phyloP scores from a whole-genome alignment of 768 basidiomycete genomes.

The Galerina marginata region DNA sequence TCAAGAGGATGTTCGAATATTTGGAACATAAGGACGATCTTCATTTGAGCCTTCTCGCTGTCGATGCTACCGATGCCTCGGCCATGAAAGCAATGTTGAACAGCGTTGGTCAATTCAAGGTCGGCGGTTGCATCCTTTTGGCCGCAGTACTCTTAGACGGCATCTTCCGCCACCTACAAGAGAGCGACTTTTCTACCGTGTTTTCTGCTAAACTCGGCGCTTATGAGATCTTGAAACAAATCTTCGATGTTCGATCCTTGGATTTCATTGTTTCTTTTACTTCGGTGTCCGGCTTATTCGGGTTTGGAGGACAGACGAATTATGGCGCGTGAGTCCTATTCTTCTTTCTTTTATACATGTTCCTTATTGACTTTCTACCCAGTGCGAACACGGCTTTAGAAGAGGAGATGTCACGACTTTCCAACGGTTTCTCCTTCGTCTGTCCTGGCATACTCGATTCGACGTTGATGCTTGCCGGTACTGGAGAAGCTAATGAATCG shows the following conservation, averaged over 20 bases:
- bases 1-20: conserved; percentile 32
- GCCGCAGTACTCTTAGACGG: conserved; percentile 37
- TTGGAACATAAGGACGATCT: conserved; percentile 34
- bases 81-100: conserved; percentile 27
- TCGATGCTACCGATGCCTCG: conserved; percentile 31
- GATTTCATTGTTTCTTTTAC: conserved; percentile 43
- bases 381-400: conserved; percentile 41
- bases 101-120: conserved; percentile 16
- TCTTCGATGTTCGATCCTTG: conserved; percentile 30
- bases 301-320: conserved; percentile 43
- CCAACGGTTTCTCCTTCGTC: conserved; percentile 39
- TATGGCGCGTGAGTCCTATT: conserved; percentile 35
- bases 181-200: conserved; percentile 32
- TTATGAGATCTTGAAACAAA: conserved; percentile 28
- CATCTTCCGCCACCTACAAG: conserved; percentile 34
- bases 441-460: conserved; percentile 36
- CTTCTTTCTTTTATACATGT: not conserved
- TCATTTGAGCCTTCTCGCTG: conserved; percentile 33
- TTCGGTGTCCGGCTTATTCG: conserved; percentile 37
- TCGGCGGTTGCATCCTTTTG: conserved; percentile 40
- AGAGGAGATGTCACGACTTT: conserved; percentile 23
- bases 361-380: not conserved
- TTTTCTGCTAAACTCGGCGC: conserved; percentile 35
- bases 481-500: conserved; percentile 12
- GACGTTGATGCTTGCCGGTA: conserved; percentile 21